Evolutionary conservation across 2,329 filamentous ascomycete species (phyloP), one percentile per base, ranked within the genome.

Genomic region (Penicillium hordei): DNA sequence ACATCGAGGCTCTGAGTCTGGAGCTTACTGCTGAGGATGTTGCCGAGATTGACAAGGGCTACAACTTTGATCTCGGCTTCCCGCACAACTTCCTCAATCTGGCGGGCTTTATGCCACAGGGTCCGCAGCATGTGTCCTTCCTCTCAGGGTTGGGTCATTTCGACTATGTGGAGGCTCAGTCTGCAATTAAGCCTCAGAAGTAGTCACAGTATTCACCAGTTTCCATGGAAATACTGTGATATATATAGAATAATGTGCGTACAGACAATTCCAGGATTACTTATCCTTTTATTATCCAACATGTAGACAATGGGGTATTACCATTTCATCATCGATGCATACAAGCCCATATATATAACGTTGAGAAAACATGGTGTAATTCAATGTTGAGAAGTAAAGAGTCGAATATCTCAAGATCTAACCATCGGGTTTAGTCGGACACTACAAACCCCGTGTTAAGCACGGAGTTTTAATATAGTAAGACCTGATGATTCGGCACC

Each of bases 51-150:
- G 84, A 87, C 59, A 67, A 65, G 2, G 79, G 79, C 5, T 71
- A 72, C 27, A 66, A 75, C 1, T 87, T 87, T 57, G 80, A 86
- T 12, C 34, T 78, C 12, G 84, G 85, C 0, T 87, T 85, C 70
- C 84, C 84, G 0, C 69, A 72, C 67, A 76, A 33, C n/a, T 62
- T 64, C 40, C 23, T 25, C 23, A 43, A 27, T 23, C 5, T 43
- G 4, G 23, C 13, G 9, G 40, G 40, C 40, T 43, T 43, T 43
- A 27, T 27, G 23, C 7, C 23, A 8, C 15, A 43, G 23, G 40
- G 40, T n/a, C 40, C 40, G 9, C 40, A n/a, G 8, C 23, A 27
- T 4, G 23, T 43, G 23, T 43, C 23, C 40, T n/a, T 43, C 23
- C 40, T 43, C 2, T 9, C 15, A 2, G 40, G 23, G 4, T 43